These are phyloP conservation scores for Tricholoma bakamatsutake DNA, from an alignment of 768 basidiomycete genomes.

Conservation along the genomic window DNA sequence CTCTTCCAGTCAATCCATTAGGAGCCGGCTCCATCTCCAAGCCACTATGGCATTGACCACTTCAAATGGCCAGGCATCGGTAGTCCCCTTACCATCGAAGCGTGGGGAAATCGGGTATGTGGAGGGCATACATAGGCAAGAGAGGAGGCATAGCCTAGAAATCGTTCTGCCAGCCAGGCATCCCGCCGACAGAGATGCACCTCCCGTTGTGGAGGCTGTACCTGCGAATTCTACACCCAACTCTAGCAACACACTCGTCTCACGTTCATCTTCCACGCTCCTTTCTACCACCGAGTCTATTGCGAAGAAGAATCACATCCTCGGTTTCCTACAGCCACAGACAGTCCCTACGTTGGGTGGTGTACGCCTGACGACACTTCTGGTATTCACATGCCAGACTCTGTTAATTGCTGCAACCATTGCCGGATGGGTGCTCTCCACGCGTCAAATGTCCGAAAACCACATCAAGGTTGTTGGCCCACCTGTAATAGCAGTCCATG, in stretches of 20 bases:
- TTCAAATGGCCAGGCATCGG: conserved; percentile 20
- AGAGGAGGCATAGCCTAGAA: conserved; percentile 15
- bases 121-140: conserved; percentile 31
- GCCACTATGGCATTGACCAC: conserved; percentile 25
- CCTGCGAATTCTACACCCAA: conserved; percentile 9
- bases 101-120: conserved; percentile 61
- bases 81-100: conserved; percentile 58
- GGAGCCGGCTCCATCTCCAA: conserved; percentile 7
- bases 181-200: conserved; percentile 36
- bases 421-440: conserved; percentile 48
- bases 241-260: conserved; percentile 12
- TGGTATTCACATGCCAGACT: conserved; percentile 35
- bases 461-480: conserved; percentile 4
- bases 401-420: conserved; percentile 41
- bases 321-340: conserved; percentile 35
- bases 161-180: conserved; percentile 37
- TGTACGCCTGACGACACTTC: conserved; percentile 38
- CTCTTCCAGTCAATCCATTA: conserved; percentile 17
- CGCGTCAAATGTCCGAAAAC: conserved; percentile 5
- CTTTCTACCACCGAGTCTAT: conserved; percentile 17
- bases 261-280: conserved; percentile 15
- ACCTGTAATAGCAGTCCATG: conserved; percentile 54
- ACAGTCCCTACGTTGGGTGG: conserved; percentile 35
- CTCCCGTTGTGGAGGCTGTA: conserved; percentile 9
- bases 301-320: conserved; percentile 26